Conservation (phyloP, 495 filamentous ascomycete species). For the Aspergillus baeticus region DNA sequence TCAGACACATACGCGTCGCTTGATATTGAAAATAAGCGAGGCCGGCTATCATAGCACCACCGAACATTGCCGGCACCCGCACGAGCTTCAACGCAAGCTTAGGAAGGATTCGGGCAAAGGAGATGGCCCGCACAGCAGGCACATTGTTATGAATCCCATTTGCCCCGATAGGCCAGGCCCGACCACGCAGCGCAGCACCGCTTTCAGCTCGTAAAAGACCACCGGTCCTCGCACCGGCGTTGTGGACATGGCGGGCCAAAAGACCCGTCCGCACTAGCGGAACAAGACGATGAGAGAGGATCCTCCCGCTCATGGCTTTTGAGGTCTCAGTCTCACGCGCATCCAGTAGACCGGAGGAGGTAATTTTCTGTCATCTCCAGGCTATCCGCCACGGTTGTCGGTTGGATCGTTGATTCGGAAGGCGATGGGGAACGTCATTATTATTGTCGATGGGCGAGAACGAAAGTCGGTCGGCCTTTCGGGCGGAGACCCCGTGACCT, state of each 20-base stretch:
- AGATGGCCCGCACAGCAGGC: conserved; percentile 78
- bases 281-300: conserved; percentile 70
- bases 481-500: conserved; percentile 35
- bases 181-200: conserved; percentile 56
- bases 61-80: conserved; percentile 85
- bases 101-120: conserved; percentile 83
- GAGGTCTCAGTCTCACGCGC: conserved; percentile 42
- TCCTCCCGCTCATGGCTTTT: conserved; percentile 74
- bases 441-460: not conserved
- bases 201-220: conserved; percentile 68
- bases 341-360: conserved; percentile 15
- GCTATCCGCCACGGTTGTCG: conserved; percentile 14
- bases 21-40: conserved; percentile 95
- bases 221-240: conserved; percentile 59
- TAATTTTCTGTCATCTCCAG: conserved; percentile 23
- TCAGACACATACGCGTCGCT: conserved; percentile 69
- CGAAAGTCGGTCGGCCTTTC: not conserved
- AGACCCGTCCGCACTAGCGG: conserved; percentile 61
- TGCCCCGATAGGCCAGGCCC: conserved; percentile 70
- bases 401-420: conserved; percentile 6
- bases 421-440: conserved; percentile 10
- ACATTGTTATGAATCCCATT: conserved; percentile 80
- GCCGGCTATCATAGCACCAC: conserved; percentile 80
- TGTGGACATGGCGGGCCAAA: conserved; percentile 65
- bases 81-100: conserved; percentile 85